Conservation (phyloP, 768 basidiomycete species). For the Lyophyllum shimeji region DNA sequence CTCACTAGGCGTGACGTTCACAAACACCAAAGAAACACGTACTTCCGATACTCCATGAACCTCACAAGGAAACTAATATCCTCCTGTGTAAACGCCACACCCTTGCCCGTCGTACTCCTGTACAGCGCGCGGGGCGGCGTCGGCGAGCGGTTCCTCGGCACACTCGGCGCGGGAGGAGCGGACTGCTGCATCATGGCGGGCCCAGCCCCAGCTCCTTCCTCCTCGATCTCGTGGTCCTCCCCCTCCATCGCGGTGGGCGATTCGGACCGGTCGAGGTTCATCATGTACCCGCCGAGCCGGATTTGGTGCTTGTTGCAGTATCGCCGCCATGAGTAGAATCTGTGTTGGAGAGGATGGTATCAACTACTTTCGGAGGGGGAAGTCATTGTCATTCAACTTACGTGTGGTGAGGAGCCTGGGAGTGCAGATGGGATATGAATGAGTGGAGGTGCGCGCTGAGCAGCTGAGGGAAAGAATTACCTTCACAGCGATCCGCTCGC, state of each 20-base stretch:
- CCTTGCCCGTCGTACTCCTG: constrained; percentile 86
- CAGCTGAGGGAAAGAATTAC: constrained; percentile 30
- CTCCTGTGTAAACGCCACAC: constrained; percentile 85
- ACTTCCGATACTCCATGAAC: constrained; percentile 80
- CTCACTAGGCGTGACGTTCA: too few relatives aligned
- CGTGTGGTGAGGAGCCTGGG: constrained; percentile 87
- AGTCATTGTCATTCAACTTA: constrained; percentile 30
- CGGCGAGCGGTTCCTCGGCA: constrained; percentile 59
- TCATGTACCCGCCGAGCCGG: constrained; percentile 80
- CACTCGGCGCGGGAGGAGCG: too few relatives aligned
- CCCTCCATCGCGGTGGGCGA: constrained; percentile 44
- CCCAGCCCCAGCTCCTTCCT: constrained; percentile 47
- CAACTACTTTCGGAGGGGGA: background rate
- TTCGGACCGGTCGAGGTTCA: constrained; percentile 59
- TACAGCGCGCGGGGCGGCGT: constrained; percentile 79
- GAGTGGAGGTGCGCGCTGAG: background rate
- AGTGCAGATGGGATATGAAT: constrained; percentile 1
- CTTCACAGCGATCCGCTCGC: constrained; percentile 84
- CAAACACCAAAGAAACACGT: constrained; percentile 17
- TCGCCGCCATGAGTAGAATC: constrained; percentile 89
- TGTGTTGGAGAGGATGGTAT: constrained; percentile 23
- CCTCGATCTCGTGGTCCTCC: constrained; percentile 41
- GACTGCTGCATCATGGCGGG: too few relatives aligned
- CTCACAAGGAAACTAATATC: constrained; percentile 76
- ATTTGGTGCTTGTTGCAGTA: constrained; percentile 95